Evolutionary conservation across 306 rosid genomes (phyloP), one percentile per base, ranked within the genome.

Genomic region (Luffa aegyptiaca): DNA sequence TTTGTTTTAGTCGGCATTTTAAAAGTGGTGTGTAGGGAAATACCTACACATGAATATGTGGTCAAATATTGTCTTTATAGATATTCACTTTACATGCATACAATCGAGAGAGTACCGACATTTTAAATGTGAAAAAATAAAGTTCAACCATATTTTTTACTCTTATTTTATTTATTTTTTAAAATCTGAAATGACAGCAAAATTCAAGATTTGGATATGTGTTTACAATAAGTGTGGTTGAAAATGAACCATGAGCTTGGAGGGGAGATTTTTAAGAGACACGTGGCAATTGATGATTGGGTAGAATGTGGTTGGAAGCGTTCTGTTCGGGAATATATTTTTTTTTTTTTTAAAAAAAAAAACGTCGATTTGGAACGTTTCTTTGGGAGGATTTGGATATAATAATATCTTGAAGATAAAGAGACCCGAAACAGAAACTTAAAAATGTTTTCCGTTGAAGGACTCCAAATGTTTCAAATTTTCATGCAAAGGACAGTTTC

Each of bases 381-480:
- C 83, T n/a, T 66, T 41, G 11, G 68, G 64, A 11, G 33, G 49
- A 6, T 33, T 17, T 75, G 13, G 55, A 44, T 18, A 41, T 13
- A 80, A 83, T 64, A 64, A 80, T 51, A 63, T 12, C 12, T 31
- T 7, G 11, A 37, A 41, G 14, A 62, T 5, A 49, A 49, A 16
- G 7, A 51, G 5, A 63, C 2, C 17, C 9, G 5, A 21, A 63
- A 39, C 49, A 17, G 21, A 56, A 2, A 44, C 14, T 35, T 62
- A 10, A 26, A 26, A 26, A 2, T 8, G 39, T 13, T 83, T 84
- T 88, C 80, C 82, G 80, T 79, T 84, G 73, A 52, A 84, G 88
- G 91, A 88, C 87, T 83, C 83, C 80, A 26, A 77, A 78, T 41
- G 35, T 84, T 89, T 65, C 75, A 21, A 86, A 85, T 79, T 91